Conservation (phyloP, 2,329 filamentous ascomycete species). For the Penicillium brevicompactum region DNA sequence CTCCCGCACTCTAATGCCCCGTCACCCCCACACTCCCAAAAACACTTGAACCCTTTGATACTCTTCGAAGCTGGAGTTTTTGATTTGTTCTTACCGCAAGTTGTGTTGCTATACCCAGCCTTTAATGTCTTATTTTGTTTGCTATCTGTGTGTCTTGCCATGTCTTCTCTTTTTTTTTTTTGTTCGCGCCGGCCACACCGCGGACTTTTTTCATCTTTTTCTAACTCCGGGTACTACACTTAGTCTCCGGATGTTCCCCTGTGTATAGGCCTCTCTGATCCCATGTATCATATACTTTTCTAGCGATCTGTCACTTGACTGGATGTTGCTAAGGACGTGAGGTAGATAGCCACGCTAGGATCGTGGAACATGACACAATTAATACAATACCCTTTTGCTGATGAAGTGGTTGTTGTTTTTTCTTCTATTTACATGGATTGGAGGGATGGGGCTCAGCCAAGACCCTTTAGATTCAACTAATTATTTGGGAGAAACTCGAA, state of each 20-base stretch:
- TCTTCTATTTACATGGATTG: no score
- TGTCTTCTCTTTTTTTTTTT: conserved; percentile 7
- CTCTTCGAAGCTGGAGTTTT: conserved; percentile 15
- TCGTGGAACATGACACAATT: conserved; percentile 10
- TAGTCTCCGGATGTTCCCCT: background rate
- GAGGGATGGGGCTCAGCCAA: no score
- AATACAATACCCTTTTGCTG: conserved; percentile 14
- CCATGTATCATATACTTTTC: conserved; percentile 13
- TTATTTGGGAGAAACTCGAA: no score
- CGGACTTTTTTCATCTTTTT: conserved; percentile 5
- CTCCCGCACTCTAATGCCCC: conserved; percentile 36
- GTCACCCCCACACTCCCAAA: conserved; percentile 13
- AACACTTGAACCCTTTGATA: conserved; percentile 10
- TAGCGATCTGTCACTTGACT: conserved; percentile 7
- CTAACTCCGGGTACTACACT: conserved; percentile 1
- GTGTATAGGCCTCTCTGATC: conserved; percentile 13
- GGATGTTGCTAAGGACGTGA: conserved; percentile 16
- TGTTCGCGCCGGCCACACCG: conserved; percentile 21
- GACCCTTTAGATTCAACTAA: no score
- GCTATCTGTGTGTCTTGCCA: conserved; percentile 1
- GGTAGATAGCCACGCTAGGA: conserved; percentile 24
- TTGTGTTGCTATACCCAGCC: conserved; percentile 35
- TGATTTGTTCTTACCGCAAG: conserved; percentile 30
- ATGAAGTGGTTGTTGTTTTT: background rate
- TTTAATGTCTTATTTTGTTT: conserved; percentile 34